Conservation (phyloP, 768 basidiomycete species). For the Leucocoprinus birnbaumii region DNA sequence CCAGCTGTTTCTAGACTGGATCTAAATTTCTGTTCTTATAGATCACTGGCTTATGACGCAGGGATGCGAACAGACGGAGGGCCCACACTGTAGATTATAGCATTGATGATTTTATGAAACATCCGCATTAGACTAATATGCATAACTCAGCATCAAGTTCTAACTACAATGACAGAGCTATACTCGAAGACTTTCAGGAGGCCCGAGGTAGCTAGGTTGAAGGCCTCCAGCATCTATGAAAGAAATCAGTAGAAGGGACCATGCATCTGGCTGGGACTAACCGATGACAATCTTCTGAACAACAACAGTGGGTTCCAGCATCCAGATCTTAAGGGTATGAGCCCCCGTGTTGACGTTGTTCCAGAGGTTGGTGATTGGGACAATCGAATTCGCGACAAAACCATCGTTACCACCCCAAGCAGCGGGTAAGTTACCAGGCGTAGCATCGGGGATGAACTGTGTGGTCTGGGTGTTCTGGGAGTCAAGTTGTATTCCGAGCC, state of each 20-base stretch:
- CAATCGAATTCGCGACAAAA: slow-evolving; percentile 52
- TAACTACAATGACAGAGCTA: slow-evolving; percentile 11
- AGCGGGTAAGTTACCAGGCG: slow-evolving; percentile 42
- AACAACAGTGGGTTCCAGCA: slow-evolving; percentile 58
- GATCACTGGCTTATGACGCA: no score
- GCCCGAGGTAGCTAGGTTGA: slow-evolving; percentile 55
- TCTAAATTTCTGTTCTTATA: no score
- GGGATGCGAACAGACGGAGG: no score
- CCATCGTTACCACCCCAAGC: slow-evolving; percentile 47
- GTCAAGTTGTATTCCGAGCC: slow-evolving; percentile 51
- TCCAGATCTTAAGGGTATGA: slow-evolving; percentile 60
- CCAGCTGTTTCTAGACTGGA: no score
- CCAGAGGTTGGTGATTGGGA: slow-evolving; percentile 37
- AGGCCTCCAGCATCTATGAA: slow-evolving; percentile 53
- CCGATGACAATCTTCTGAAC: slow-evolving; percentile 62
- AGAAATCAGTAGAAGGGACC: not conserved
- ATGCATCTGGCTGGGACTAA: slow-evolving; percentile 20
- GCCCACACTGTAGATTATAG: no score
- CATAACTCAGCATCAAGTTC: not conserved
- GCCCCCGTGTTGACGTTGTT: slow-evolving; percentile 42
- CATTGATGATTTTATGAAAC: no score
- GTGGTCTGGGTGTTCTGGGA: slow-evolving; percentile 34
- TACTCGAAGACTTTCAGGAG: slow-evolving; percentile 50
- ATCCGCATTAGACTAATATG: no score
- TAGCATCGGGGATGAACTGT: slow-evolving; percentile 44